A percentile compares a stretch with the other conserved stretches of the same genome.
Conservation (phyloP, 192 early-diverging fungal genomes). For the Funneliformis geosporum region DNA sequence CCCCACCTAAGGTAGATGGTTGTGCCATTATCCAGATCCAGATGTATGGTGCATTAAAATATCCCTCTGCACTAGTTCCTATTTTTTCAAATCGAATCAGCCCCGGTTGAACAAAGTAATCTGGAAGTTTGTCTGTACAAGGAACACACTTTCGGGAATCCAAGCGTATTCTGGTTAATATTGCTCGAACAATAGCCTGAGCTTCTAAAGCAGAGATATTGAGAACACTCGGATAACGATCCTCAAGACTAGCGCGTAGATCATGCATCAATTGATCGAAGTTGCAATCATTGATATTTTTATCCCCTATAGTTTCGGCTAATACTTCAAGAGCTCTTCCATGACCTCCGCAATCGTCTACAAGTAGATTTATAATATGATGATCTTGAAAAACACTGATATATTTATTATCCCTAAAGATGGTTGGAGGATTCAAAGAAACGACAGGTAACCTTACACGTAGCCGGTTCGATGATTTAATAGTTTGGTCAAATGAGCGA, state of each 20-base stretch:
- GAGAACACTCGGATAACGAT: constrained; percentile 32
- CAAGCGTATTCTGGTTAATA: constrained; percentile 9
- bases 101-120: neutral
- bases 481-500: constrained; percentile 14
- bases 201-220: neutral
- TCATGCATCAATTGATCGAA: constrained; percentile 34
- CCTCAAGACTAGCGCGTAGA: constrained; percentile 25
- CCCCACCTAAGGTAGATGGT: constrained; percentile 1
- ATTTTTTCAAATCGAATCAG: constrained; percentile 19
- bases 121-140: neutral
- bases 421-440: constrained; percentile 10
- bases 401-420: no score
- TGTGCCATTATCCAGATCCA: constrained; percentile 44
- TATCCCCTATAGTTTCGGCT: neutral
- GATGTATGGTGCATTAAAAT: constrained; percentile 37
- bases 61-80: constrained; percentile 2
- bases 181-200: neutral
- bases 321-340: constrained; percentile 40
- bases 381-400: no score
- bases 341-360: constrained; percentile 43
- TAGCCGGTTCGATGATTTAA: constrained; percentile 2
- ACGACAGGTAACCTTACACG: constrained; percentile 28
- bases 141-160: neutral
- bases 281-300: constrained; percentile 26
- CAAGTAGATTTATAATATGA: constrained; percentile 38